These are phyloP conservation scores for Tillandsia leiboldiana DNA, from an alignment of 176 grass and related monocot genomes.

Conservation along the genomic window DNA sequence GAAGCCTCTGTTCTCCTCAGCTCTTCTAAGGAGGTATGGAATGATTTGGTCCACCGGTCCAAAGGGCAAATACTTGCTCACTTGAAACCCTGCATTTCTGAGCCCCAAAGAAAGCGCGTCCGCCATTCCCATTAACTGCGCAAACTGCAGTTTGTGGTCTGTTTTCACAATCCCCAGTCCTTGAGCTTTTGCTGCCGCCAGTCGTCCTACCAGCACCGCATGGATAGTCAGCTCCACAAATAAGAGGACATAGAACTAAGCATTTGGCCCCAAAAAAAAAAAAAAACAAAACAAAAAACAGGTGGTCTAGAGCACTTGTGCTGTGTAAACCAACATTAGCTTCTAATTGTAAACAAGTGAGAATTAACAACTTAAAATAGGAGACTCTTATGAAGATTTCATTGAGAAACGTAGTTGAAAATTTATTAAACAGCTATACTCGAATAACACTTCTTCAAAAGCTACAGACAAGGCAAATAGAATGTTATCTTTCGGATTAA, in stretches of 20 bases:
- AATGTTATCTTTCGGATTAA: too few relatives aligned
- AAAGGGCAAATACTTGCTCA: slow-evolving; percentile 90
- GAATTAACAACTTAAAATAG: too few relatives aligned
- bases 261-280: too few relatives aligned
- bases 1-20: slow-evolving; percentile 87
- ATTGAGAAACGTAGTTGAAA: neutral
- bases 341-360: too few relatives aligned
- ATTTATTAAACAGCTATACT: neutral
- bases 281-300: too few relatives aligned
- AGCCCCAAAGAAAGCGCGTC: slow-evolving; percentile 71
- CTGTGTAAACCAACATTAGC: too few relatives aligned
- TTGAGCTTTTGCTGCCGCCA: slow-evolving; percentile 50
- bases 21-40: slow-evolving; percentile 85
- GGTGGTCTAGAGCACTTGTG: too few relatives aligned
- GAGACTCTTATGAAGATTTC: neutral
- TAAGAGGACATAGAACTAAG: too few relatives aligned
- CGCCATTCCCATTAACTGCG: slow-evolving; percentile 97
- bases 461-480: too few relatives aligned
- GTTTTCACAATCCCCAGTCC: slow-evolving; percentile 51
- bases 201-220: slow-evolving; percentile 25
- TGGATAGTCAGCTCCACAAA: too few relatives aligned
- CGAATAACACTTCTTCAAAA: too few relatives aligned
- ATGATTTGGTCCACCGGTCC: slow-evolving; percentile 86
- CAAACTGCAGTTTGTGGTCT: slow-evolving; percentile 67
- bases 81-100: slow-evolving; percentile 74